Percentiles rank a stretch among this genome's conserved stretches.
phyloP scores from a whole-genome alignment of 1,284 basidiomycete species.

The Salmacisia buchloeana region DNA sequence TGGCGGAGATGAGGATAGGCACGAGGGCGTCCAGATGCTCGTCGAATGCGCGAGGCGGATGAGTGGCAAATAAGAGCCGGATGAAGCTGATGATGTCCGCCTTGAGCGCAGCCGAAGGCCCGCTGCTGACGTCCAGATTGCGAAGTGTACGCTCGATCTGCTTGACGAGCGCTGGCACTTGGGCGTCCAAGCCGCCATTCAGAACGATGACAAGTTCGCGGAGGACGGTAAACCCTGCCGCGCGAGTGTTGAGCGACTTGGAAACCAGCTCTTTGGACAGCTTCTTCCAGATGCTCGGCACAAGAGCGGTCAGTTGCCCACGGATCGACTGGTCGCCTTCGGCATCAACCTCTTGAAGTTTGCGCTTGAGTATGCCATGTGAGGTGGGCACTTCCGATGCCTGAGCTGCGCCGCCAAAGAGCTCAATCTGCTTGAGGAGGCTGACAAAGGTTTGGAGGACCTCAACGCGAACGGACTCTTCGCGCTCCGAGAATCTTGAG shows the following conservation, averaged over 20 bases:
- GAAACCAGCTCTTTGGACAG: conserved; percentile 78
- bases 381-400: conserved; percentile 62
- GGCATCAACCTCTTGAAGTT: conserved; percentile 37
- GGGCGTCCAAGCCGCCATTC: conserved; percentile 71
- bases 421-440: conserved; percentile 70
- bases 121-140: conserved; percentile 42
- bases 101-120: conserved; percentile 50
- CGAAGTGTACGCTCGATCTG: conserved; percentile 51
- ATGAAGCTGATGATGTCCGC: conserved; percentile 74
- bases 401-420: conserved; percentile 53
- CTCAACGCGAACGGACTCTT: conserved; percentile 91
- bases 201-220: conserved; percentile 71
- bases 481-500: conserved; percentile 84
- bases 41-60: conserved; percentile 65
- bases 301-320: neutral
- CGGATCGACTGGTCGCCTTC: conserved; percentile 25
- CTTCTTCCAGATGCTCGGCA: conserved; percentile 61
- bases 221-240: conserved; percentile 76
- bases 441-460: conserved; percentile 78
- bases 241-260: conserved; percentile 75
- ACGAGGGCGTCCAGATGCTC: conserved; percentile 63
- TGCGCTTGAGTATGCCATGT: conserved; percentile 48
- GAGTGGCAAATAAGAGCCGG: conserved; percentile 72
- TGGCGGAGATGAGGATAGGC: conserved; percentile 66
- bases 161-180: conserved; percentile 58